Conservation (phyloP, 768 basidiomycete genomes). For the Tylopilus felleus region DNA sequence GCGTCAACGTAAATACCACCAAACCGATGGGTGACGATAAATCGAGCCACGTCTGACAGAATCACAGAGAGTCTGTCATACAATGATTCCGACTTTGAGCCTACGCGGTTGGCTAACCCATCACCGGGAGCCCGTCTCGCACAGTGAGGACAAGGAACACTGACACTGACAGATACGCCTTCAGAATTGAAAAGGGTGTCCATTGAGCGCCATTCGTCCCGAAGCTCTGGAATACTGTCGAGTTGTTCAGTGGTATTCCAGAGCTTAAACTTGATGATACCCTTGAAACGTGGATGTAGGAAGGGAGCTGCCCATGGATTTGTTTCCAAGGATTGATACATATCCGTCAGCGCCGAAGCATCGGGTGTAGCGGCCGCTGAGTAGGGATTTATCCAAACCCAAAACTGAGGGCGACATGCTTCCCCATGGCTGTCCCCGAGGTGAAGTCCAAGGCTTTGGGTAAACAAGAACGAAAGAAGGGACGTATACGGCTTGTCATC, state of each 20-base stretch:
- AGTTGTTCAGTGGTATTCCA: slow-evolving; percentile 99
- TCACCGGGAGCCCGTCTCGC: slow-evolving; percentile 9
- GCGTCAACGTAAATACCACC: slow-evolving; percentile 37
- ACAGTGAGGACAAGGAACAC: slow-evolving; percentile 34
- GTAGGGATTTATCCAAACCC: slow-evolving; percentile 96
- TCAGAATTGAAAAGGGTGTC: slow-evolving; percentile 83
- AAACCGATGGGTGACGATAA: slow-evolving; percentile 59
- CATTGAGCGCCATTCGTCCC: slow-evolving; percentile 76
- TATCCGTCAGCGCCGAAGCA: slow-evolving; percentile 56
- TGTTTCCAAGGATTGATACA: slow-evolving; percentile 71
- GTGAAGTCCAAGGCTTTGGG: slow-evolving; percentile 85
- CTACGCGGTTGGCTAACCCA: slow-evolving; percentile 46
- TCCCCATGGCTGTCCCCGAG: neutral
- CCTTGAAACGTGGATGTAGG: slow-evolving; percentile 87
- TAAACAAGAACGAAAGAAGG: slow-evolving; percentile 86
- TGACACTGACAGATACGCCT: slow-evolving; percentile 65
- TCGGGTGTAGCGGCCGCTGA: slow-evolving; percentile 48
- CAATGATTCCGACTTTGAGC: slow-evolving; percentile 51
- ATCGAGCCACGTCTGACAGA: neutral
- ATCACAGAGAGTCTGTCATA: neutral
- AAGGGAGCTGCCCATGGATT: slow-evolving; percentile 95
- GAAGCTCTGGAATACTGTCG: slow-evolving; percentile 85
- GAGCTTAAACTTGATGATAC: slow-evolving; percentile 89
- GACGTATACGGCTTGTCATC: slow-evolving; percentile 36
- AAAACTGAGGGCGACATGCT: slow-evolving; percentile 79